These are phyloP conservation scores for Parastagonospora avenae DNA, from an alignment of 2,329 filamentous ascomycete genomes.

Conservation along the genomic window DNA sequence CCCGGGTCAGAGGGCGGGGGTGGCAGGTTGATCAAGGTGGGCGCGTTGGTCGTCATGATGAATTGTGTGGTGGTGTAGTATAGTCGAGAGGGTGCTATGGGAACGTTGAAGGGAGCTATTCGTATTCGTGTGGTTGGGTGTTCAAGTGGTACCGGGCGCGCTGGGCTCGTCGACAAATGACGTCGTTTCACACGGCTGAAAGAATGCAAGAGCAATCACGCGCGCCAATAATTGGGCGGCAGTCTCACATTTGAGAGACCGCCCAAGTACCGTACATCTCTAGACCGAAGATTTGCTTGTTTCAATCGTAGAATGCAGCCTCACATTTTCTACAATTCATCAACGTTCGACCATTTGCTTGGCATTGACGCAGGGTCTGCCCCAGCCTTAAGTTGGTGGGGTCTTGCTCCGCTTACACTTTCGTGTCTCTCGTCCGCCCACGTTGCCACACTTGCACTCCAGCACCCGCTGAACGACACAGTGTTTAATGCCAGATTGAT, in stretches of 20 bases:
- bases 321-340: not conserved
- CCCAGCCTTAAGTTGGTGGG: not conserved
- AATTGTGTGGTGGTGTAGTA: not conserved
- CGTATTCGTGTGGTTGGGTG: not conserved
- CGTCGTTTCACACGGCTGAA: not conserved
- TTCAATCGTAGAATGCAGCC: not conserved
- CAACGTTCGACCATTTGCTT: not conserved
- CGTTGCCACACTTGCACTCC: too few species aligned
- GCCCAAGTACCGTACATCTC: too few species aligned
- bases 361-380: not conserved
- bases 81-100: not conserved
- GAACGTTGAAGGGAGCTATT: not conserved
- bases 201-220: not conserved
- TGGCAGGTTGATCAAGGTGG: slow-evolving; percentile 82
- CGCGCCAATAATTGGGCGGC: not conserved
- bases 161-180: not conserved
- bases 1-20: slow-evolving; percentile 81
- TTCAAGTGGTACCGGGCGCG: not conserved
- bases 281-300: not conserved
- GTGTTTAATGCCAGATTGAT: too few species aligned
- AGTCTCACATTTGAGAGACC: not conserved
- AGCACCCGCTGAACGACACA: too few species aligned
- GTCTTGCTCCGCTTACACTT: not conserved
- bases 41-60: slow-evolving; percentile 50
- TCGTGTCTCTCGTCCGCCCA: not conserved